Conservation (phyloP, 2,329 filamentous ascomycete species). For the Pseudogymnoascus destructans region DNA sequence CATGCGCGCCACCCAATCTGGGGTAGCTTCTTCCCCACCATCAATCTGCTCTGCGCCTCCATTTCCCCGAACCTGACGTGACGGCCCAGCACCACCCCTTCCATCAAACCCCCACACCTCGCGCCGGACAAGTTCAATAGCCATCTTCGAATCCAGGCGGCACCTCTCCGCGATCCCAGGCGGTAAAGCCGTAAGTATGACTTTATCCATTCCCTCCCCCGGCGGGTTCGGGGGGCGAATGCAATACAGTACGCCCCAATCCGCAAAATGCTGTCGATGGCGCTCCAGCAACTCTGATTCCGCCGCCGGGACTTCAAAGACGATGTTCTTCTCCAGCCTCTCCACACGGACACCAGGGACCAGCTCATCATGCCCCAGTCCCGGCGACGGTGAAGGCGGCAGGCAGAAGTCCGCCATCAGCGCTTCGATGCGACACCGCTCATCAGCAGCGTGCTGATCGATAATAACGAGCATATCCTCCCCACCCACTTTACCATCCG, state of each 20-base stretch:
- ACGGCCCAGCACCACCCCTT: not conserved
- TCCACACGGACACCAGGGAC: constrained; percentile 26
- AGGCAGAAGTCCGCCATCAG: constrained; percentile 48
- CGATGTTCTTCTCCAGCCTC: constrained; percentile 38
- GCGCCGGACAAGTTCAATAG: constrained; percentile 60
- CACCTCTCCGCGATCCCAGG: constrained; percentile 65
- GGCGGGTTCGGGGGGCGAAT: constrained; percentile 19
- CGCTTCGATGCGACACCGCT: constrained; percentile 65
- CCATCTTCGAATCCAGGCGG: constrained; percentile 52
- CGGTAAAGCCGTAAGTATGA: constrained; percentile 48
- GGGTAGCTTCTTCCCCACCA: not conserved
- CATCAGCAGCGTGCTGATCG: constrained; percentile 92
- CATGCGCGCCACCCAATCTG: constrained; percentile 47
- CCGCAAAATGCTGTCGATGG: constrained; percentile 43
- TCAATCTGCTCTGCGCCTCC: not conserved
- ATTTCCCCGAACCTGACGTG: not conserved
- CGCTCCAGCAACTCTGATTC: constrained; percentile 48
- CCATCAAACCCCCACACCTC: constrained; percentile 52
- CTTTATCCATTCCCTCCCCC: constrained; percentile 3
- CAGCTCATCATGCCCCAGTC: constrained; percentile 10
- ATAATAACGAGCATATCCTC: constrained; percentile 52
- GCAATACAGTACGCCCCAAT: constrained; percentile 58
- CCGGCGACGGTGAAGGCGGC: constrained; percentile 14
- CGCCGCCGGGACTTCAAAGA: constrained; percentile 48
- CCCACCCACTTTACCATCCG: not conserved